Evolutionary conservation across 768 basidiomycete genomes (phyloP).

Genomic region (Phylloporus rhodoxanthus): DNA sequence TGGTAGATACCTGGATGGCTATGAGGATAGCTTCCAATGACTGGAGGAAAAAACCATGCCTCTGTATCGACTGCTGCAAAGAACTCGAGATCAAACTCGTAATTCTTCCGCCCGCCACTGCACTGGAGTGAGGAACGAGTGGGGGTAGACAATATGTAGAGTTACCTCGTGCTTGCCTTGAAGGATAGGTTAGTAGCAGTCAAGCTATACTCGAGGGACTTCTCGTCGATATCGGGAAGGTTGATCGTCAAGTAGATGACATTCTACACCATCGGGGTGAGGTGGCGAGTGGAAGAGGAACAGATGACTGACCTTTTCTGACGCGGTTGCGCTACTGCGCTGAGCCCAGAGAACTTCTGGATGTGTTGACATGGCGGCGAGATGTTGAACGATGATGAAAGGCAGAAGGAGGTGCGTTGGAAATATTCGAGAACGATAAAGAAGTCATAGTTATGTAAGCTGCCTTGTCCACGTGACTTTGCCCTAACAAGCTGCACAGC

Average conservation of each 20-base stretch:
- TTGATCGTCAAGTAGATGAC: conserved; percentile 81
- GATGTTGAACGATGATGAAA: conserved; percentile 7
- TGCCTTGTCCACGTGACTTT: conserved; percentile 14
- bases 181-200: conserved; percentile 55
- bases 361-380: conserved; percentile 43
- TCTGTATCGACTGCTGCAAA: conserved; percentile 73
- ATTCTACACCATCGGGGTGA: conserved; percentile 48
- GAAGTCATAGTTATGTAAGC: conserved; percentile 20
- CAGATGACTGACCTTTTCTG: conserved; percentile 55
- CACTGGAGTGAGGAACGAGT: conserved; percentile 4
- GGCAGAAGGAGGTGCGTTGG: conserved; percentile 9
- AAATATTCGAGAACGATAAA: conserved; percentile 29
- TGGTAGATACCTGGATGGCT: conserved; percentile 25
- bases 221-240: conserved; percentile 62
- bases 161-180: conserved; percentile 61
- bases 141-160: too few species aligned
- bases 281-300: not conserved
- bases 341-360: conserved; percentile 97
- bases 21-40: conserved; percentile 3
- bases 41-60: conserved; percentile 34
- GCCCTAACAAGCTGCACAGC: not conserved
- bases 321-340: conserved; percentile 61
- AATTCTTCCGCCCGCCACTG: conserved; percentile 51
- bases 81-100: conserved; percentile 70
- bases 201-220: conserved; percentile 55